These are phyloP conservation scores for Geosmithia putterillii DNA, from an alignment of 2,329 filamentous ascomycete species.

Conservation along the genomic window DNA sequence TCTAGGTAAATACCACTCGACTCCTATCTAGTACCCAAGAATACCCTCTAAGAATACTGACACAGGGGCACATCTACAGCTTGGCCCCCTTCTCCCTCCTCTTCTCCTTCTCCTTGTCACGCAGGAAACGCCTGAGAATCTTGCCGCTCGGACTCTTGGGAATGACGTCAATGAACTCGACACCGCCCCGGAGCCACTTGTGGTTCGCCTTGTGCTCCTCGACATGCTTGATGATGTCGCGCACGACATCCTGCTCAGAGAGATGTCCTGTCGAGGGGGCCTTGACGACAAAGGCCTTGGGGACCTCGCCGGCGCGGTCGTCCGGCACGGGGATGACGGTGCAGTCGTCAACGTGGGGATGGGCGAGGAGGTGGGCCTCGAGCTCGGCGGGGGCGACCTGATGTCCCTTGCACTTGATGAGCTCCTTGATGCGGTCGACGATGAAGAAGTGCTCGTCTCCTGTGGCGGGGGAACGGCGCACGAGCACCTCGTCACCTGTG, in stretches of 20 bases:
- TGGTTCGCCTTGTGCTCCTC: constrained; percentile 51
- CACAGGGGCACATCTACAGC: constrained; percentile 30
- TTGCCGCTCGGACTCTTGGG: constrained; percentile 63
- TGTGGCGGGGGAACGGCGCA: constrained; percentile 40
- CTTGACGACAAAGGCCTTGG: constrained; percentile 48
- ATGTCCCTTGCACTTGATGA: constrained; percentile 63
- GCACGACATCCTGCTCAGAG: constrained; percentile 32
- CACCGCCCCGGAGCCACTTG: constrained; percentile 49
- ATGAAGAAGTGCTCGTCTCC: constrained; percentile 72
- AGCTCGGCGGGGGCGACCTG: constrained; percentile 71
- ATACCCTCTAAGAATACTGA: background rate
- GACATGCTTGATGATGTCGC: constrained; percentile 44
- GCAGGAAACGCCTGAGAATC: constrained; percentile 52
- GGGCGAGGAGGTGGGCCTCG: constrained; percentile 59
- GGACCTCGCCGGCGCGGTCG: constrained; percentile 42
- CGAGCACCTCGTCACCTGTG: constrained; percentile 69
- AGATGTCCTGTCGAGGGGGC: constrained; percentile 30
- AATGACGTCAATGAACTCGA: constrained; percentile 50
- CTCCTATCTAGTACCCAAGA: too few species aligned
- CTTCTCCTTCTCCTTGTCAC: constrained; percentile 58
- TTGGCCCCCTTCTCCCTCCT: constrained; percentile 52
- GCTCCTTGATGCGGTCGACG: constrained; percentile 56
- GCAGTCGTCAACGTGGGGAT: constrained; percentile 57
- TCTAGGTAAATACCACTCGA: too few species aligned
- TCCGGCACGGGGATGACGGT: constrained; percentile 58